Evolutionary conservation across 805 yeast genomes (phyloP).

Genomic region (Tanozyma kutaoensis): DNA sequence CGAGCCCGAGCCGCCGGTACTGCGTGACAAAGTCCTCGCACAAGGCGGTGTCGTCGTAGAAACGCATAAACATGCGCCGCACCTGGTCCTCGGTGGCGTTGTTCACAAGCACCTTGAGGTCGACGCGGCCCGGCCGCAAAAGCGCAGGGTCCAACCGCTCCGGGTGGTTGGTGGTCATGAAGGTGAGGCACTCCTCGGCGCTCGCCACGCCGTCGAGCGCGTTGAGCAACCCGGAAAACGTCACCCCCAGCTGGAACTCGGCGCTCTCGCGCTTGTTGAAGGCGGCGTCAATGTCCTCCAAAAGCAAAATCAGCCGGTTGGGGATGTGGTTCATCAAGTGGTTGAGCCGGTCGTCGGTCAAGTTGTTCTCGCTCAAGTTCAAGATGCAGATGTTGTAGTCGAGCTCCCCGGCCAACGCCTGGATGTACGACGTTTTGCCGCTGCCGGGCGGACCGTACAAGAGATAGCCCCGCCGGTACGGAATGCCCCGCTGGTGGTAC

Average conservation of each 20-base stretch:
- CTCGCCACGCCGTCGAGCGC: slow-evolving; percentile 97
- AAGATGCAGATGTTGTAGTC: slow-evolving; percentile 92
- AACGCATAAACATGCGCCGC: slow-evolving; percentile 71
- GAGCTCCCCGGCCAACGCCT: slow-evolving; percentile 91
- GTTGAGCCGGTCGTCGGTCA: slow-evolving; percentile 89
- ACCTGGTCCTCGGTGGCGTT: slow-evolving; percentile 83
- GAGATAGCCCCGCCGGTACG: slow-evolving; percentile 88
- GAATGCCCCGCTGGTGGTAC: slow-evolving; percentile 96
- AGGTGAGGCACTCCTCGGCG: slow-evolving; percentile 90
- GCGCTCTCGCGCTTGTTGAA: slow-evolving; percentile 71
- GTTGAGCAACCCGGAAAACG: slow-evolving; percentile 86
- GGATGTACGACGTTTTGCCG: slow-evolving; percentile 92
- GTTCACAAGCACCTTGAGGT: slow-evolving; percentile 66
- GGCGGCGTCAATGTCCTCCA: slow-evolving; percentile 96
- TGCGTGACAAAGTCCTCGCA: slow-evolving; percentile 39
- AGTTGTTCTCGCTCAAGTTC: slow-evolving; percentile 78
- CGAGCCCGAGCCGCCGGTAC: slow-evolving; percentile 27
- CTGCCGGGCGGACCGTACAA: slow-evolving; percentile 96
- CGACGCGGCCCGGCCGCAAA: slow-evolving; percentile 90
- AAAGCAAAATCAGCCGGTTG: slow-evolving; percentile 65
- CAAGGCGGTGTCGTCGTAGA: slow-evolving; percentile 48
- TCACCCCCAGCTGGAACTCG: slow-evolving; percentile 80
- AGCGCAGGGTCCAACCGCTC: slow-evolving; percentile 88
- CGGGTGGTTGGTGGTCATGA: slow-evolving; percentile 98
- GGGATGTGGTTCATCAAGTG: slow-evolving; percentile 96